Evolutionary conservation across 2,329 filamentous ascomycete genomes (phyloP), one percentile per base, ranked within the genome.

Genomic region (Neofusicoccum kwambonambiense): DNA sequence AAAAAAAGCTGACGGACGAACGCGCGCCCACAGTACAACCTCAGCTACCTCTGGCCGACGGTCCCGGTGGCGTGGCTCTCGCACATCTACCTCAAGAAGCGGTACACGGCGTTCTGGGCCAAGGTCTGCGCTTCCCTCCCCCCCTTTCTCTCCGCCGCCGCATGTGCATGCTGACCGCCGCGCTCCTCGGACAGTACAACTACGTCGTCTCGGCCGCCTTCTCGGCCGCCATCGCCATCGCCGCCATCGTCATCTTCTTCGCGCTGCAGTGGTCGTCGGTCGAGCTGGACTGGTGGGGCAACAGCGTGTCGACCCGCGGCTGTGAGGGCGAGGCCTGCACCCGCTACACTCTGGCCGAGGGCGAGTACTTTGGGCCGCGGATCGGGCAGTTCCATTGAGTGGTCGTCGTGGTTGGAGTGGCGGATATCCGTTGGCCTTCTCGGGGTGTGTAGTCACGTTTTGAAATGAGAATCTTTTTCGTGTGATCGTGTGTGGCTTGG

Each of bases 181-280:
- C 27, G 27, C 27, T 19, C 19, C 19, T 19, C 19, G 1, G 2
- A 19, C 88, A 89, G 74, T 92, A 91, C 79, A 92, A 92, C 79
- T 92, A 92, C 74, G 83, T 91, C 71, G 86, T 88, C 0, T 90
- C 89, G 3, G 89, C 89, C 0, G 90, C 87, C 1, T 79, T 92
- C 42, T 90, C 92, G 74, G 85, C 85, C 56, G 89, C 89, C 4
- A 81, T 91, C 4, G 86, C 88, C 12, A 74, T 91, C 19, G 85
- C 83, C 39, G 89, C 88, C 0, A 83, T 92, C 41, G 74, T 92
- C 65, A 88, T 92, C 65, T 90, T 92, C 79, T 86, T 90, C 69
- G 83, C 87, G 1, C 77, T 92, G 34, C 86, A 87, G 64, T 74
- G 91, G 68, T 88, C 88, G 2, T 78, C 81, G 39, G 22, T 65